Conservation (phyloP, 148 eudicot species). For the Rhododendron mucronatum region DNA sequence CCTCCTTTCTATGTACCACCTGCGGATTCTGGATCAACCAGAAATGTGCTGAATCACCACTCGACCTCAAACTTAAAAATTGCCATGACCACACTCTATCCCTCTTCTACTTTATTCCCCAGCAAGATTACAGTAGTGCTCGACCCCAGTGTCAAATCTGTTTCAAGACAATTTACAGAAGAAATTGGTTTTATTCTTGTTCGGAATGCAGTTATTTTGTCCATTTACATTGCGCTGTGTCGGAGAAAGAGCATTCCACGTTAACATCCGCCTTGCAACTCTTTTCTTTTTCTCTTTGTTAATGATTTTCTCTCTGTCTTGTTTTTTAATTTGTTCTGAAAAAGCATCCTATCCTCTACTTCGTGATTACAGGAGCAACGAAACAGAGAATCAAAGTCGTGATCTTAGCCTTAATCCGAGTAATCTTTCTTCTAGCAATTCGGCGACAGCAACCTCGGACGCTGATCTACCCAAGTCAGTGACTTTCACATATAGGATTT, state of each 20-base stretch:
- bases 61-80: neutral
- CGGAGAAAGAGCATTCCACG: neutral
- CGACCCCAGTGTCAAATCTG: neutral
- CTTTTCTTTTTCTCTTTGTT: neutral
- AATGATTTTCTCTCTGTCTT: neutral
- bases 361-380: neutral
- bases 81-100: neutral
- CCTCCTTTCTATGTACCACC: neutral
- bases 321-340: neutral
- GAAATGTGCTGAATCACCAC: neutral
- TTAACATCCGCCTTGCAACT: neutral
- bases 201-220: too few relatives aligned
- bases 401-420: too few relatives aligned
- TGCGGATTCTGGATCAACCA: conserved; percentile 8
- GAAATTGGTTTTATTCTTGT: too few relatives aligned
- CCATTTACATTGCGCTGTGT: too few relatives aligned
- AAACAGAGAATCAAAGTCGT: too few relatives aligned
- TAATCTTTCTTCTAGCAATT: too few relatives aligned
- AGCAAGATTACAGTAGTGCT: neutral
- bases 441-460: neutral
- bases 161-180: neutral
- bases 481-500: too few relatives aligned
- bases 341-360: neutral
- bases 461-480: too few relatives aligned
- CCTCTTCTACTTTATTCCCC: neutral